Evolutionary conservation across 2,329 filamentous ascomycete genomes (phyloP), one percentile per base, ranked within the genome.

Genomic region (Pestalotiopsis sp.): DNA sequence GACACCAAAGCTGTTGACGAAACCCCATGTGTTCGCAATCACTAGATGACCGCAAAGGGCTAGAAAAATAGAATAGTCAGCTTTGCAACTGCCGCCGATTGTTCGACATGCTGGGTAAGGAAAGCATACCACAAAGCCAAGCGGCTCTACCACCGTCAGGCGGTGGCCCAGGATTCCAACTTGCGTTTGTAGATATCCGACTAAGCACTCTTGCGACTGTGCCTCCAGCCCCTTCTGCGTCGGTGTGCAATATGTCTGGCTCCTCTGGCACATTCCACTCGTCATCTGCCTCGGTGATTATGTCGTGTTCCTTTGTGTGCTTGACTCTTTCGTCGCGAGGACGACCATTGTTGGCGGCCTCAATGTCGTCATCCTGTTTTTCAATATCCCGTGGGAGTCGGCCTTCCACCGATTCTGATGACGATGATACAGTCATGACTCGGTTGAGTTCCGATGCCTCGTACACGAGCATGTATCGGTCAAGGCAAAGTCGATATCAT

Each of bases 1-100:
- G 4, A 83, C 77, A n/a, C 86, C 85, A 68, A 87, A 88, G 1
- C 84, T 86, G 75, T 84, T 86, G 71, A 86, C 81, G 71, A 84
- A 81, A 40, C 86, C 86, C 84, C 85, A 87, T 2, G 84, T 86
- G 70, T 84, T 84, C 78, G 83, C 82, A 58, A 86, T 78, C 20
- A 84, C 78, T 2, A 87, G 71, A 70, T 87, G 85, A 0, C 74
- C 77, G 58, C 78, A 78, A 7, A 78, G 68, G 35, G 78, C 81
- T 80, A 39, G 7, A 14, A 9, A 9, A 35, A 35, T 17, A 22
- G 14, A 26, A 6, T 26, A 3, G 35, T 56, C 17, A 56, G 63
- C 17, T 7, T 35, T 48, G 44, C 17, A 22, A 64, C 4, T 26
- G 26, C 26, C 26, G 26, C 26, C 26, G 26, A 26, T 26, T 26